Base-by-base conservation (phyloP, 2,329 filamentous ascomycete genomes). In the Lojkania enalia region DNA sequence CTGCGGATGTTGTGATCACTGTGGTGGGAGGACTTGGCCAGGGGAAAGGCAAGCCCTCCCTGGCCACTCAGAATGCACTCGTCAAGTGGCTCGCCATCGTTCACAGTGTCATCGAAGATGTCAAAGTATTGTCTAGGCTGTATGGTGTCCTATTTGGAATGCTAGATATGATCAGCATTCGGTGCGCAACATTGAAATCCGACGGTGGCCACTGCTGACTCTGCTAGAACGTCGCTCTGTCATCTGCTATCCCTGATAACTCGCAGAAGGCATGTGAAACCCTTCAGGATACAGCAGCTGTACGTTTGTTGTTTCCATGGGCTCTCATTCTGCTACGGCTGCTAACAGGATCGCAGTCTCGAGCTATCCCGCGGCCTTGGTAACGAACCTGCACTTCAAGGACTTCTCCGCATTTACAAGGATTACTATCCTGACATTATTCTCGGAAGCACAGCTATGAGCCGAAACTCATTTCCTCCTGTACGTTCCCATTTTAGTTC, bases 371-470 rank as follows among this genome's bases (percentile, higher is more conserved):
- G 70, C 29, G 69, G 67, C 52, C 65, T 73, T 13, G 74, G 74
- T 14, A 86, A 87, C 59, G 90, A 95, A 44, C 86, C 85, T 37
- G 80, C 84, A 39, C 73, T 95, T 25, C 77, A 87, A 27, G 87
- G 87, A 2, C 75, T 95, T 14, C 74, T 95, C 38, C 81, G 86
- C 43, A 83, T 92, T n/a, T 95, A 86, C 73, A 94, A 94, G 64
- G 89, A 92, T 64, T 95, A 92, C 68, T 95, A 92, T 60, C 89
- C 90, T 0, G 89, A 95, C 64, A 88, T 95, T 42, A 88, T 95
- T 47, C 80, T 92, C 12, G 87, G 86, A 16, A 85, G 86, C 52
- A 75, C 81, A 3, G 79, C 82, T 20, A 64, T 58, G 29, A 69
- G 55, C 56, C 62, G 66, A 33, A 63, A 65, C 23, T 70, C 69